Percentiles rank a stretch among this genome's conserved stretches.
Evolutionary conservation across 2,329 filamentous ascomycete species (phyloP).

Genomic region (Neofusicoccum laricinum): DNA sequence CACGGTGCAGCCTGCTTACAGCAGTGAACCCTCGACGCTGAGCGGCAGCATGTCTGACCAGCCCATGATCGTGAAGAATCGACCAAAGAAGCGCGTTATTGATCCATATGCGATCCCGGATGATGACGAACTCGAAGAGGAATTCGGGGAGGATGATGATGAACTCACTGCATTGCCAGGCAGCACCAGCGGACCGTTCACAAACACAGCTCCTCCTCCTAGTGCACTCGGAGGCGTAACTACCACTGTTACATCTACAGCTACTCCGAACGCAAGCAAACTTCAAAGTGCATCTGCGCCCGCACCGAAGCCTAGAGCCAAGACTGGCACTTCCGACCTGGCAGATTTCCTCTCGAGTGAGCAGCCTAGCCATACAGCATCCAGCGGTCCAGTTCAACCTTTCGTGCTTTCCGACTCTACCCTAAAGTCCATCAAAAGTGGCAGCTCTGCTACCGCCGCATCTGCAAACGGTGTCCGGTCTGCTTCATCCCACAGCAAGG

Average conservation of each 20-base stretch:
- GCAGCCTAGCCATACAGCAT: conserved; percentile 47
- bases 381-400: conserved; percentile 24
- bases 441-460: conserved; percentile 14
- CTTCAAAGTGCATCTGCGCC: conserved; percentile 13
- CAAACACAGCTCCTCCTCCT: conserved; percentile 27
- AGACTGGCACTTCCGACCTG: conserved; percentile 51
- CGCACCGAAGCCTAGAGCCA: conserved; percentile 23
- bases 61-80: conserved; percentile 21
- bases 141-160: conserved; percentile 53
- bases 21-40: conserved; percentile 33
- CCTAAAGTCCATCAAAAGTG: conserved; percentile 8
- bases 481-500: conserved; percentile 23
- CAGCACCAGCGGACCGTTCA: not conserved
- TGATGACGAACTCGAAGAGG: conserved; percentile 30
- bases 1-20: conserved; percentile 35
- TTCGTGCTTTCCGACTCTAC: conserved; percentile 23
- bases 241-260: not conserved
- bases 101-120: conserved; percentile 93
- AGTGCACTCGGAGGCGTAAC: conserved; percentile 24
- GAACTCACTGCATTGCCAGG: conserved; percentile 45
- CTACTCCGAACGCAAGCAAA: conserved; percentile 18
- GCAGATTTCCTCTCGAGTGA: conserved; percentile 71
- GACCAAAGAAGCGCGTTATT: conserved; percentile 63
- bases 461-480: conserved; percentile 19
- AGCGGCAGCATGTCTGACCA: conserved; percentile 16